Evolutionary conservation across 192 early-diverging fungal genomes (phyloP), one percentile per base, ranked within the genome.

Genomic region (Jimgerdemannia lactiflua): DNA sequence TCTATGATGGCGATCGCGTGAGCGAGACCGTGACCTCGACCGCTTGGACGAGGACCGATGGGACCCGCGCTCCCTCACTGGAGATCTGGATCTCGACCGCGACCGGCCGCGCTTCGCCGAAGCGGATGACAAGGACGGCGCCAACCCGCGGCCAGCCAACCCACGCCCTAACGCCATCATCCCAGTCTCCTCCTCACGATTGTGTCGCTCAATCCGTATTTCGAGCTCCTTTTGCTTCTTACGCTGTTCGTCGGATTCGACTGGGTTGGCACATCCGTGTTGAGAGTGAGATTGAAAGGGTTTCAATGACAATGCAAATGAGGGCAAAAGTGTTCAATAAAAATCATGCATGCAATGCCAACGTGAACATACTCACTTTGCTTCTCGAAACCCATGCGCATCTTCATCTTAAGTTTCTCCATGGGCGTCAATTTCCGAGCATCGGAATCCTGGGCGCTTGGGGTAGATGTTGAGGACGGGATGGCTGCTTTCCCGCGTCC

Each of bases 361-460:
- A 64, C 43, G 4, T 44, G 42, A 14, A 49, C 8, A 63, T 70
- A 43, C 54, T 75, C 74, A 84, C 83, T 84, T 71, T 79, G 77
- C 73, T 81, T 79, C 63, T 84, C 80, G 42, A 84, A 71, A 39
- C 80, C 79, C 63, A 78, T 76, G 67, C 80, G 71, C 77, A 80
- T 79, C 68, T 81, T 84, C 64, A 84, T 41, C 41, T 81, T 80
- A 8, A 84, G 49, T 77, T 84, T 84, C 42, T 84, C 83, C 75
- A 81, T 79, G 4, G 83, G 83, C 4, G 77, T 84, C 41, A 84
- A 73, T 64, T 81, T 84, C 68, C 49, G 49, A 59, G 49, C 14
- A 10, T 59, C 49, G 49, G 49, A 10, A 10, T 79, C 79, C 42
- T 79, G 74, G 3, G 64, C 67, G 11, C 19, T 43, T 42, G 65